Evolutionary conservation across 2,329 filamentous ascomycete species (phyloP), one percentile per base, ranked within the genome.

Genomic region (Magnaporthiopsis incrustans): DNA sequence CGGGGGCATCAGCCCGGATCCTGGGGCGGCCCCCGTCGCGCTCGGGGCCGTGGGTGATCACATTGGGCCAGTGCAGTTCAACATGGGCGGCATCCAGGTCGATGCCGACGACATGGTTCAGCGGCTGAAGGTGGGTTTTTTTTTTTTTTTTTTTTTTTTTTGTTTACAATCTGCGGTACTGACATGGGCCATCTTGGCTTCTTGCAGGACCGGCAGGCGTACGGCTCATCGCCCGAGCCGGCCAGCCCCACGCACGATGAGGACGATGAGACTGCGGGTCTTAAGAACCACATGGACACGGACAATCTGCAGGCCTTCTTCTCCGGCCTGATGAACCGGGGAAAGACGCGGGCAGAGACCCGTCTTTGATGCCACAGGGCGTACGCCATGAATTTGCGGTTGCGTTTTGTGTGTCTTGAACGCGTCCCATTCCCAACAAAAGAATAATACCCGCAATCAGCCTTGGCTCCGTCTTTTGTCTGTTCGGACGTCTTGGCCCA

Each of bases 21-120:
- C 53, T 3, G 64, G 26, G 38, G 33, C 56, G 63, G 63, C n/a
- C 75, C 76, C 18, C 76, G 79, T 22, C 72, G 70, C 30, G 64
- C 68, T 69, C 12, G 67, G 79, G 77, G 67, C 80, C 84, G 64
- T 62, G 6, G 88, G 87, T 69, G 90, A 94, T 71, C 92, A 96
- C 70, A 96, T 97, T 71, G 93, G 93, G 0, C 92, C 93, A 0
- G 92, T 97, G 68, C 92, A 97, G 73, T 97, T 98, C 79, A 99
- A 99, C 74, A 95, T 99, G 84, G 95, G 95, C 57, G 95, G 95
- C 63, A 97, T 99, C 67, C 92, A 97, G 73, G 91, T 97, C 35
- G 92, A 97, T 76, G 92, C 92, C 11, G 93, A 97, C 72, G 92
- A 97, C 71, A 95, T 96, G 89, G 78, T 97, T 65, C 89, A 92